Percentiles rank a stretch among this genome's conserved stretches.
These are phyloP conservation scores for Debaryomyces nepalensis DNA, from an alignment of 1,139 yeast species.

Conservation along the genomic window DNA sequence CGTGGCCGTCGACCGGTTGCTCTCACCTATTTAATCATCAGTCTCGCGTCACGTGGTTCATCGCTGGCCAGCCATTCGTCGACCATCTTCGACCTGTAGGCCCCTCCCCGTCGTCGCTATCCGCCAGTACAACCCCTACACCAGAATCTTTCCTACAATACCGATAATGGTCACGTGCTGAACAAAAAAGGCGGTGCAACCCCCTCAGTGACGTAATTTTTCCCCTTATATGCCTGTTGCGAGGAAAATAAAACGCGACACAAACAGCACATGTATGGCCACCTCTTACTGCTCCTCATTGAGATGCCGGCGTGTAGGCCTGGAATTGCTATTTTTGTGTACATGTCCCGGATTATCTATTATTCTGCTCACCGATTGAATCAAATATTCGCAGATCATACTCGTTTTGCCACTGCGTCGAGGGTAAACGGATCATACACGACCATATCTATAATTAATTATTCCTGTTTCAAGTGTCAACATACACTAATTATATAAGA, in stretches of 20 bases:
- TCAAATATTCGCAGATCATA: conserved; percentile 5
- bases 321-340: conserved; percentile 10
- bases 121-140: too few species aligned
- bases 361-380: background rate
- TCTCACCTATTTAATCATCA: too few species aligned
- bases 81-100: too few species aligned
- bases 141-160: too few species aligned
- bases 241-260: background rate
- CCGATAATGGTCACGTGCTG: background rate
- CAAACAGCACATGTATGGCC: background rate
- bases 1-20: background rate
- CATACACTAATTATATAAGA: conserved; percentile 8
- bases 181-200: conserved; percentile 3
- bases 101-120: background rate
- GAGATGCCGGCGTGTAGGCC: conserved; percentile 1
- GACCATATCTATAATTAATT: conserved; percentile 11
- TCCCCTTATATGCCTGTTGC: background rate
- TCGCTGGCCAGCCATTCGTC: background rate
- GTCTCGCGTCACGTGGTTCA: too few species aligned
- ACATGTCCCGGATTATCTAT: background rate
- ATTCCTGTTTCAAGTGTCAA: conserved; percentile 10
- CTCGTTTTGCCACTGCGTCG: conserved; percentile 6
- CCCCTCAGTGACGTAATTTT: background rate
- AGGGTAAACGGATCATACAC: conserved; percentile 5
- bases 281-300: conserved; percentile 2